Conservation (phyloP, 2,329 filamentous ascomycete genomes). For the Boeremia lycopersici region DNA sequence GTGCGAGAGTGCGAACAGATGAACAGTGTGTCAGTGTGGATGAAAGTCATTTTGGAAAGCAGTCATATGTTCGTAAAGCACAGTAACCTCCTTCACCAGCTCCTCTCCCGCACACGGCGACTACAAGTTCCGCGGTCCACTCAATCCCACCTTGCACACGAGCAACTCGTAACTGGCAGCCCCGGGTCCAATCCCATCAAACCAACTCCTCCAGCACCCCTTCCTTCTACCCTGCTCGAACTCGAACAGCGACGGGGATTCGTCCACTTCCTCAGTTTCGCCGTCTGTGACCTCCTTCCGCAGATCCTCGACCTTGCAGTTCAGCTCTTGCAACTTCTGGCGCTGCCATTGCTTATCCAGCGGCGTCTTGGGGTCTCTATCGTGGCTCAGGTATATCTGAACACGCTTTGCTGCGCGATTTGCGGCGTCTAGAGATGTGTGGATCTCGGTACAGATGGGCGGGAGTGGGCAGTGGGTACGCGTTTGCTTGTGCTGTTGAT, state of each 20-base stretch:
- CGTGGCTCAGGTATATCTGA: slow-evolving; percentile 34
- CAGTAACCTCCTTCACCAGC: no score
- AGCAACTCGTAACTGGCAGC: slow-evolving; percentile 31
- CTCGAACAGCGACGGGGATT: not conserved
- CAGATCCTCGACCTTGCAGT: slow-evolving; percentile 20
- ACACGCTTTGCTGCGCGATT: slow-evolving; percentile 35
- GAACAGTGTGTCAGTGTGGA: no score
- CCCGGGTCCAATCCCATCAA: slow-evolving; percentile 27
- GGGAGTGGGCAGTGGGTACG: slow-evolving; percentile 19
- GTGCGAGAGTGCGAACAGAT: no score
- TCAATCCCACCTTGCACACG: slow-evolving; percentile 27
- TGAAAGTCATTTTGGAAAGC: no score
- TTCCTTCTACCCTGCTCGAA: slow-evolving; percentile 5
- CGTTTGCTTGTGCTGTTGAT: not conserved
- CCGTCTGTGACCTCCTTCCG: not conserved
- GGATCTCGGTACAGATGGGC: slow-evolving; percentile 20
- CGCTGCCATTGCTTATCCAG: slow-evolving; percentile 24
- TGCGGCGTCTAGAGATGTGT: slow-evolving; percentile 30
- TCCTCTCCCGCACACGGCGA: no score
- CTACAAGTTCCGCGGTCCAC: slow-evolving; percentile 20
- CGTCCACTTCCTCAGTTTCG: not conserved
- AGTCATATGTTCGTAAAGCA: no score
- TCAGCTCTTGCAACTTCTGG: slow-evolving; percentile 18
- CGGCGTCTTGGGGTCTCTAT: slow-evolving; percentile 10
- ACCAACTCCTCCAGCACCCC: slow-evolving; percentile 31